Conservation (phyloP, 2,329 filamentous ascomycete genomes). For the Fusarium globosum region DNA sequence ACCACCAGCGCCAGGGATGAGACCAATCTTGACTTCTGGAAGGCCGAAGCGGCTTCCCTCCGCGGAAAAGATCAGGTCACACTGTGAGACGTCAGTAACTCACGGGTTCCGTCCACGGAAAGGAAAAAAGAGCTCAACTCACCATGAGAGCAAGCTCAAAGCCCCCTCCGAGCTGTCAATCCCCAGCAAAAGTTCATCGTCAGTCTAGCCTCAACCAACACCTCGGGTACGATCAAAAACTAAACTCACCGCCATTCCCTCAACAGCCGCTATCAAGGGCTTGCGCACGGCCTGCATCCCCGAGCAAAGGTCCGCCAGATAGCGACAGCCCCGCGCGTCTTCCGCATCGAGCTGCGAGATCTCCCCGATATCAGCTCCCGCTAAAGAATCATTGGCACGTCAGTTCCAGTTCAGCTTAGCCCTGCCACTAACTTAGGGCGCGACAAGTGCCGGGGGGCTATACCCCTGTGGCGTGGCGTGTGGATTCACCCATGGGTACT, state of each 20-base stretch:
- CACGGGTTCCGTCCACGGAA: conserved; percentile 5
- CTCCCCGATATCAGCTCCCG: conserved; percentile 52
- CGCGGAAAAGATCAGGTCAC: conserved; percentile 54
- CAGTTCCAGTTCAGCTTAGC: conserved; percentile 20
- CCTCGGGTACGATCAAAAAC: not conserved
- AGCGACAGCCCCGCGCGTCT: conserved; percentile 48
- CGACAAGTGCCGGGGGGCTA: conserved; percentile 17
- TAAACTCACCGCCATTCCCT: conserved; percentile 60
- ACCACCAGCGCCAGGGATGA: conserved; percentile 55
- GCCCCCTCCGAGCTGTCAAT: conserved; percentile 59
- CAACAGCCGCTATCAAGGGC: conserved; percentile 61
- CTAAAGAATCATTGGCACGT: conserved; percentile 31
- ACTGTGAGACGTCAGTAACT: conserved; percentile 40
- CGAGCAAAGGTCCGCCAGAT: conserved; percentile 55
- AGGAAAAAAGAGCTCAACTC: conserved; percentile 24
- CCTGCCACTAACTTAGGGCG: not conserved
- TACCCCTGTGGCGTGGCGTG: not conserved
- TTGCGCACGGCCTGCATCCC: conserved; percentile 53
- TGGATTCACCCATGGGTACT: not conserved
- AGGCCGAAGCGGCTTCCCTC: conserved; percentile 52
- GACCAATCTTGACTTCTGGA: conserved; percentile 54
- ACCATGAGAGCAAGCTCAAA: conserved; percentile 62
- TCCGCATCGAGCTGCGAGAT: conserved; percentile 50
- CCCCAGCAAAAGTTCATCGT: not conserved
- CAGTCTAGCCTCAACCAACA: not conserved